Conservation (phyloP, 169 alveolate species). For the Plasmodium sp. region DNA sequence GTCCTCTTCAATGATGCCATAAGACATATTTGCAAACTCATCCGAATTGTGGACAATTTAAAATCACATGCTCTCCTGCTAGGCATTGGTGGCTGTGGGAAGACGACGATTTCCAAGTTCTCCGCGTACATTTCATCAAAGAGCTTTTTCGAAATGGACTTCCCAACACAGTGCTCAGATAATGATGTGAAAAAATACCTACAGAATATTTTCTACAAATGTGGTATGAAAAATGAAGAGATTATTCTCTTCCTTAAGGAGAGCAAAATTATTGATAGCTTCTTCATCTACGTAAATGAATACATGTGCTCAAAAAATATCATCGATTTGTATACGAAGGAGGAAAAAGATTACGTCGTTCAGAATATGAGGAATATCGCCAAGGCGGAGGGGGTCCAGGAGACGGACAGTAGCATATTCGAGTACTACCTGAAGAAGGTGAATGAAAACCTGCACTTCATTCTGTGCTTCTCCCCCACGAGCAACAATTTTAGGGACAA, state of each 20-base stretch:
- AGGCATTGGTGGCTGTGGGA: conserved; percentile 98
- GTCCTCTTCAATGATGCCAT: conserved; percentile 97
- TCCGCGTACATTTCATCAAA: conserved; percentile 93
- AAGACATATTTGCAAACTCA: conserved; percentile 94
- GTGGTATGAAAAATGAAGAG: conserved; percentile 92
- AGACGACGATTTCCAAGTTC: conserved; percentile 93
- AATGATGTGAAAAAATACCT: conserved; percentile 77
- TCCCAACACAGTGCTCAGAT: conserved; percentile 55
- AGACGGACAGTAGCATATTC: conserved; percentile 93
- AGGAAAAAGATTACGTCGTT: conserved; percentile 67
- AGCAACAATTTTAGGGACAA: conserved; percentile 88
- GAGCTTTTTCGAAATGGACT: conserved; percentile 82
- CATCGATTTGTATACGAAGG: conserved; percentile 80
- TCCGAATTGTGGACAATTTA: conserved; percentile 93
- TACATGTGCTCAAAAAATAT: conserved; percentile 80
- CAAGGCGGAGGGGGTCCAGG: conserved; percentile 92
- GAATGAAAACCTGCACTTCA: conserved; percentile 94
- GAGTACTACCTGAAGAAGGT: conserved; percentile 93
- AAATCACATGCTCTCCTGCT: conserved; percentile 96
- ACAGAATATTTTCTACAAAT: conserved; percentile 85
- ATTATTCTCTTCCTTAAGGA: conserved; percentile 92
- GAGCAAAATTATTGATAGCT: conserved; percentile 83
- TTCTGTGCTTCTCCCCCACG: conserved; percentile 96
- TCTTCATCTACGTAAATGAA: conserved; percentile 82
- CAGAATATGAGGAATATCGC: conserved; percentile 89